Conservation (phyloP, 2,329 filamentous ascomycete species). For the Taxawa tesnikishii region DNA sequence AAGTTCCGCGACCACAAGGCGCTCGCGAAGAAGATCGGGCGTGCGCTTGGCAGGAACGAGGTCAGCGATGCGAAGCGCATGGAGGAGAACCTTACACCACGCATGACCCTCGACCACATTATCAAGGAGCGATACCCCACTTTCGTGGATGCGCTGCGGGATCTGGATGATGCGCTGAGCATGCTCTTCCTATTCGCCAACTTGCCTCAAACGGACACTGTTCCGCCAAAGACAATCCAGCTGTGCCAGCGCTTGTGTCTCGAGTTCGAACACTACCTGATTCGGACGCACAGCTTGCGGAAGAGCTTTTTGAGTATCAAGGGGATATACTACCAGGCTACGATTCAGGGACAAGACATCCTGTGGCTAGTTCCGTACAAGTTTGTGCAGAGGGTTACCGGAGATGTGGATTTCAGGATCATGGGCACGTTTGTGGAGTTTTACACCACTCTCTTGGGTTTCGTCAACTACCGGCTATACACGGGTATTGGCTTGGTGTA, state of each 20-base stretch:
- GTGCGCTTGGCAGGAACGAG: conserved; percentile 83
- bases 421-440: conserved; percentile 99
- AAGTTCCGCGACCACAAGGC: conserved; percentile 97
- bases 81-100: conserved; percentile 82
- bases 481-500: conserved; percentile 86
- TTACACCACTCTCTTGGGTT: conserved; percentile 90
- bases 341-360: conserved; percentile 91
- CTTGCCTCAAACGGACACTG: conserved; percentile 76
- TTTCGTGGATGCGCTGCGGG: conserved; percentile 84
- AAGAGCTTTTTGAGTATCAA: conserved; percentile 98
- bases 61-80: conserved; percentile 76
- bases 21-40: conserved; percentile 93
- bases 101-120: conserved; percentile 88
- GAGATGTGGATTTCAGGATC: conserved; percentile 94
- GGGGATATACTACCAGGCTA: conserved; percentile 98
- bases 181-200: conserved; percentile 98
- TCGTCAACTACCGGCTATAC: conserved; percentile 93
- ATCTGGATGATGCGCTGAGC: conserved; percentile 91
- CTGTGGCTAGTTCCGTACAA: conserved; percentile 96
- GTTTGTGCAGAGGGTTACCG: conserved; percentile 89
- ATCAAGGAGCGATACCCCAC: conserved; percentile 97
- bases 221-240: conserved; percentile 90
- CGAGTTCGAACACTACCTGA: conserved; percentile 97
- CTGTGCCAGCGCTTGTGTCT: conserved; percentile 85
- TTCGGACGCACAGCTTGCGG: conserved; percentile 76